Base-by-base conservation (phyloP, 2,329 filamentous ascomycete species). In the Trichophyton equinum region DNA sequence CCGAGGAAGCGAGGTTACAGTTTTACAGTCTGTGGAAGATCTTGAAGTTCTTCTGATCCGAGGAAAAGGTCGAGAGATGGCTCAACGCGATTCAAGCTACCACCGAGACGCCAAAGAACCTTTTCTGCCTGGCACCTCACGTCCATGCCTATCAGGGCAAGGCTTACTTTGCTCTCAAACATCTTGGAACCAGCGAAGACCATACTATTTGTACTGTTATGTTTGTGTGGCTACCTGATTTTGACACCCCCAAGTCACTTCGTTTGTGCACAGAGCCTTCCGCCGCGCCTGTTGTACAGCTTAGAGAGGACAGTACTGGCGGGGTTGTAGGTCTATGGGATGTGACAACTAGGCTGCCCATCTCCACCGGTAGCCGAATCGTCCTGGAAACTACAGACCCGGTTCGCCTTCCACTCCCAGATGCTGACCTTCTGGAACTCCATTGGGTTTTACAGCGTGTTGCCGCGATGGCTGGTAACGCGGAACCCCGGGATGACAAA, bases 171-270 rank as follows among this genome's bases (percentile, higher is more conserved):
- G 1, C 27, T 30, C 27, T 30, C 6, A 30, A 30, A 30, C 27
- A 30, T 30, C 22, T 57, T 9, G 46, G 49, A 49, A 49, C 18
- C 13, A 30, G 8, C 38, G 36, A 30, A 13, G 51, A 61, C 20
- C 22, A 25, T 15, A 27, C 59, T 2, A 42, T 36, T 20, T 38
- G 56, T 46, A 33, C 44, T 36, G 53, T 62, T 53, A 40, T 33
- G 53, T 62, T 64, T 49, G 42, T 58, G 42, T 64, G 60, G 62
- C 44, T 60, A 27, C 57, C 47, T 18, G 15, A 62, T 38, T 36
- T 49, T 49, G n/a, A 22, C 46, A 22, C 20, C 46, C 18, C 11
- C 22, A n/a, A 49, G 11, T 27, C 46, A 49, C 46, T 49, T 49
- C 46, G 46, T 9, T 18, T 49, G 11, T 49, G 4, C 20, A 49